Conservation (phyloP, 2,329 filamentous ascomycete species). For the Penicillium paneum region DNA sequence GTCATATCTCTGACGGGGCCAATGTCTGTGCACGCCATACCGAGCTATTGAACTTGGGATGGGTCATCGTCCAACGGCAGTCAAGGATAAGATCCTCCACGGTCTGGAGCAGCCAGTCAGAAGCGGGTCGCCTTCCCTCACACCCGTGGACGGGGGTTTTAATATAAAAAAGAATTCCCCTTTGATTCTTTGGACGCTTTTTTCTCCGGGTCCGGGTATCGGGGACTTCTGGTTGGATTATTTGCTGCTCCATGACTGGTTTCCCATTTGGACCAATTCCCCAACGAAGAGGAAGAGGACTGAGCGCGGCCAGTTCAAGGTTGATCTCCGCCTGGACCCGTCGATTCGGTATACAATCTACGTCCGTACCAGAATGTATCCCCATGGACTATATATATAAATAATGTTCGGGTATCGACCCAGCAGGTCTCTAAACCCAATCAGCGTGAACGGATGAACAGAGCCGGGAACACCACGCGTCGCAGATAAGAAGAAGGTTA, state of each 20-base stretch:
- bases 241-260: not conserved
- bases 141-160: not conserved
- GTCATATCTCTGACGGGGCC: not conserved
- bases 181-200: too few relatives aligned
- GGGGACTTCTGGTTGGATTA: not conserved
- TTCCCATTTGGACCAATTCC: not conserved
- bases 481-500: conserved; percentile 13
- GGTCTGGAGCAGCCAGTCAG: not conserved
- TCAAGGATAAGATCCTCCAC: conserved; percentile 18
- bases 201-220: not conserved
- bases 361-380: not conserved
- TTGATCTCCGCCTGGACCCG: conserved; percentile 1
- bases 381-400: not conserved
- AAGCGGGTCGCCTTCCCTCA: not conserved
- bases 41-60: conserved; percentile 7
- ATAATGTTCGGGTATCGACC: not conserved
- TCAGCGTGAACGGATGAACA: conserved; percentile 14
- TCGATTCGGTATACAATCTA: not conserved
- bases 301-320: conserved; percentile 1
- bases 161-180: not conserved
- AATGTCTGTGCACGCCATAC: not conserved
- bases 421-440: conserved; percentile 3
- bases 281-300: not conserved
- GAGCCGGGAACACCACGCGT: conserved; percentile 12
- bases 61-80: conserved; percentile 8